These are phyloP conservation scores for Colletotrichum truncatum DNA, from an alignment of 2,329 filamentous ascomycete species.

Conservation along the genomic window DNA sequence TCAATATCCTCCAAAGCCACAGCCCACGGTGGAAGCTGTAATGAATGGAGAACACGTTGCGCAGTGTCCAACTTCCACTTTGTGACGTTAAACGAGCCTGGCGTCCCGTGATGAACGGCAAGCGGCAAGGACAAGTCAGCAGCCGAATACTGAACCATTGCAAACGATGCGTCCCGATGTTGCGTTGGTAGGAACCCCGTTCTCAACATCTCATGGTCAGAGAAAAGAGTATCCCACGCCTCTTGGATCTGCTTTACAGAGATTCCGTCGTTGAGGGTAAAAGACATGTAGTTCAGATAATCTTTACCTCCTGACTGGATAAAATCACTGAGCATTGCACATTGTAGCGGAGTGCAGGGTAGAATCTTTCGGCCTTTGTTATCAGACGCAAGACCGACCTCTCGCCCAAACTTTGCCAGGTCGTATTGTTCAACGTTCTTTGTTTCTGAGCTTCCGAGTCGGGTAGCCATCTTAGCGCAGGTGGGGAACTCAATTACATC, in stretches of 20 bases:
- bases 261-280: slow-evolving; percentile 54
- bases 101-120: slow-evolving; percentile 14
- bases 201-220: slow-evolving; percentile 75
- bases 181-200: slow-evolving; percentile 76
- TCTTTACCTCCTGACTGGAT: slow-evolving; percentile 70
- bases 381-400: slow-evolving; percentile 35
- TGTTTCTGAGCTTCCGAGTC: slow-evolving; percentile 3
- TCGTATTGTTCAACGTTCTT: slow-evolving; percentile 42
- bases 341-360: slow-evolving; percentile 83
- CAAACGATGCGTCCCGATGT: slow-evolving; percentile 70
- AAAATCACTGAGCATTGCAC: slow-evolving; percentile 82
- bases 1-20: slow-evolving; percentile 55
- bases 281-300: slow-evolving; percentile 80
- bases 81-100: slow-evolving; percentile 39
- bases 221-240: slow-evolving; percentile 68
- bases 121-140: slow-evolving; percentile 31
- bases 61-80: slow-evolving; percentile 48
- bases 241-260: slow-evolving; percentile 50
- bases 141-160: slow-evolving; percentile 72
- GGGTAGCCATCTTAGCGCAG: slow-evolving; percentile 47
- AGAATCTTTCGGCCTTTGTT: slow-evolving; percentile 60
- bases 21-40: slow-evolving; percentile 71
- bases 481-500: slow-evolving; percentile 77
- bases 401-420: slow-evolving; percentile 47
- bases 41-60: slow-evolving; percentile 45